These are phyloP conservation scores for Pontederia crassipes DNA, from an alignment of 176 grass and related monocot species.

Conservation along the genomic window DNA sequence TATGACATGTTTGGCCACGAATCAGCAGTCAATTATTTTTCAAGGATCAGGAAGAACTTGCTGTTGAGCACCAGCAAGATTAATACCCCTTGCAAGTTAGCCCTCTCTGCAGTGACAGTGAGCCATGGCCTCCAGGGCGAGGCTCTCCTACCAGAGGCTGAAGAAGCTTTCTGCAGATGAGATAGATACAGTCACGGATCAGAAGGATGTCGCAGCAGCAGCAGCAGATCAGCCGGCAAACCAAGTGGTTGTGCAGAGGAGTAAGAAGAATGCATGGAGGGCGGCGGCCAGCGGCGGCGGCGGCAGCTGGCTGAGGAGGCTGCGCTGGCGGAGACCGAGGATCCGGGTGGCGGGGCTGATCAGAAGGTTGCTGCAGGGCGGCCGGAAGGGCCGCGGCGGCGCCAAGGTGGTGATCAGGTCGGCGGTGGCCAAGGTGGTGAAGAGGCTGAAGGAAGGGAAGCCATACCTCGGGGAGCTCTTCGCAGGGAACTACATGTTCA, in stretches of 20 bases:
- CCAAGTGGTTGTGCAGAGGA: not conserved
- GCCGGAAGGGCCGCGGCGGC: conserved; percentile 26
- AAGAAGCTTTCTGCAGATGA: conserved; percentile 3
- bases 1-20: too few relatives aligned
- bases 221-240: too few relatives aligned
- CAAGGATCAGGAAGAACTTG: too few relatives aligned
- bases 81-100: too few relatives aligned
- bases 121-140: conserved; percentile 1
- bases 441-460: conserved; percentile 53
- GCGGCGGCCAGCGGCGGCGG: not conserved
- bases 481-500: conserved; percentile 92
- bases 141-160: conserved; percentile 29
- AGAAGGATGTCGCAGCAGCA: too few relatives aligned
- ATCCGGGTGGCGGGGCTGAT: conserved; percentile 42
- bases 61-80: too few relatives aligned
- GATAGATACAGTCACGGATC: too few relatives aligned
- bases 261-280: conserved; percentile 7
- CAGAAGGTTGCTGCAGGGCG: conserved; percentile 18
- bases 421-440: conserved; percentile 39
- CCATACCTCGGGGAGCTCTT: conserved; percentile 64
- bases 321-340: conserved; percentile 17
- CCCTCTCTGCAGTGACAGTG: too few relatives aligned
- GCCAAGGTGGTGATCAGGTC: conserved; percentile 2
- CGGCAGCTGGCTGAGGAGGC: conserved; percentile 3
- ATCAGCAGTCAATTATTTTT: too few relatives aligned